phyloP scores from a whole-genome alignment of 2,329 filamentous ascomycete species.

The Neobulgaria alba region DNA sequence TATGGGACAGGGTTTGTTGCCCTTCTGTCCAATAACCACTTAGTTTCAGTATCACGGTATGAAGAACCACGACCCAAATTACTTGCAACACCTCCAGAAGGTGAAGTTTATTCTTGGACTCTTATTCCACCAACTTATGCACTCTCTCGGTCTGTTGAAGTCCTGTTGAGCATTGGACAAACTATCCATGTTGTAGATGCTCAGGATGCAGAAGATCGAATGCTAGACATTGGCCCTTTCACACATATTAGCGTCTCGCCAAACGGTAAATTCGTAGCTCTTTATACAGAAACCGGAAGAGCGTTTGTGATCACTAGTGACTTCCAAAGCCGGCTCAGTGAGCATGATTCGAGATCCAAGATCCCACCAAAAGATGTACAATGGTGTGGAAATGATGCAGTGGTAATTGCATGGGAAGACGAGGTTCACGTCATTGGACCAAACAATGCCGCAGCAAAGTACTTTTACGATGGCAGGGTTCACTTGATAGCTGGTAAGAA shows the following conservation, averaged over 20 bases:
- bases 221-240: conserved; percentile 87
- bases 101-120: conserved; percentile 78
- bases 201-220: conserved; percentile 81
- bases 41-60: conserved; percentile 83
- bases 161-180: conserved; percentile 72
- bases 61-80: conserved; percentile 81
- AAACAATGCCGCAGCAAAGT: conserved; percentile 64
- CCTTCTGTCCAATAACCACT: conserved; percentile 75
- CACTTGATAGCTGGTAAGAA: conserved; percentile 73
- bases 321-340: conserved; percentile 84
- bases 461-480: conserved; percentile 85
- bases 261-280: conserved; percentile 76
- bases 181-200: conserved; percentile 85
- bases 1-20: conserved; percentile 91
- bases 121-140: conserved; percentile 83
- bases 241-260: conserved; percentile 85
- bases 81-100: conserved; percentile 68
- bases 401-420: conserved; percentile 93
- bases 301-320: conserved; percentile 92
- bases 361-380: conserved; percentile 81
- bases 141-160: conserved; percentile 86
- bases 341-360: conserved; percentile 81
- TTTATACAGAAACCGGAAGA: conserved; percentile 78
- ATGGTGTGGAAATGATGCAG: conserved; percentile 94
- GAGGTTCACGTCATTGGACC: conserved; percentile 92